Percentiles rank a stretch among this genome's conserved stretches.
Evolutionary conservation across 2,329 filamentous ascomycete species (phyloP).

Genomic region (Chrysosporium keratinophilum): DNA sequence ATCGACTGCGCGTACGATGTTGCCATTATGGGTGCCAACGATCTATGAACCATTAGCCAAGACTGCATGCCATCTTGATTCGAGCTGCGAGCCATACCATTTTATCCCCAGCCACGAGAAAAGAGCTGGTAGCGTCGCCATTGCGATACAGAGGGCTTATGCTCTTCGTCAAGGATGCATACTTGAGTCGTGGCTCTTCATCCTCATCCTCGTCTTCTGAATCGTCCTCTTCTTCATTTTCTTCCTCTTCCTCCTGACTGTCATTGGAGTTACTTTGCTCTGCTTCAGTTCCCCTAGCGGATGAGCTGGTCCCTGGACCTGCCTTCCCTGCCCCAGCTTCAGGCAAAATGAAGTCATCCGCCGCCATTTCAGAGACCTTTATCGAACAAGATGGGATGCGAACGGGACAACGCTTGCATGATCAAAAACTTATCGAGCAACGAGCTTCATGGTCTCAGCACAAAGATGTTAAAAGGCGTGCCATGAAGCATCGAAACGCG

Average conservation of each 20-base stretch:
- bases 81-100: slow-evolving; percentile 53
- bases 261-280: slow-evolving; percentile 9
- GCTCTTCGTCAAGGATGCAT: slow-evolving; percentile 72
- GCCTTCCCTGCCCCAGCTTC: slow-evolving; percentile 15
- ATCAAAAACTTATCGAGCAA: neutral
- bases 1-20: slow-evolving; percentile 57
- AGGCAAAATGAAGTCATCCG: slow-evolving; percentile 27
- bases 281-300: slow-evolving; percentile 12
- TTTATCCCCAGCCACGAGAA: slow-evolving; percentile 86
- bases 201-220: slow-evolving; percentile 68
- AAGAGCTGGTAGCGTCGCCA: slow-evolving; percentile 86
- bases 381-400: slow-evolving; percentile 15
- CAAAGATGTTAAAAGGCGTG: neutral
- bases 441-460: neutral
- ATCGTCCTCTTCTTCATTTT: slow-evolving; percentile 43
- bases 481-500: neutral
- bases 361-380: slow-evolving; percentile 30
- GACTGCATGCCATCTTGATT: neutral
- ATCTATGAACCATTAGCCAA: slow-evolving; percentile 49
- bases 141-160: slow-evolving; percentile 78
- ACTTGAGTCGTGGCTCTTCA: slow-evolving; percentile 90
- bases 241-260: slow-evolving; percentile 21
- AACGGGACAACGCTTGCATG: slow-evolving; percentile 5
- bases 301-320: neutral
- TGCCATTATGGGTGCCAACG: slow-evolving; percentile 90